phyloP scores from a whole-genome alignment of 805 yeast species.

The Cyberlindnera mississippiensis region DNA sequence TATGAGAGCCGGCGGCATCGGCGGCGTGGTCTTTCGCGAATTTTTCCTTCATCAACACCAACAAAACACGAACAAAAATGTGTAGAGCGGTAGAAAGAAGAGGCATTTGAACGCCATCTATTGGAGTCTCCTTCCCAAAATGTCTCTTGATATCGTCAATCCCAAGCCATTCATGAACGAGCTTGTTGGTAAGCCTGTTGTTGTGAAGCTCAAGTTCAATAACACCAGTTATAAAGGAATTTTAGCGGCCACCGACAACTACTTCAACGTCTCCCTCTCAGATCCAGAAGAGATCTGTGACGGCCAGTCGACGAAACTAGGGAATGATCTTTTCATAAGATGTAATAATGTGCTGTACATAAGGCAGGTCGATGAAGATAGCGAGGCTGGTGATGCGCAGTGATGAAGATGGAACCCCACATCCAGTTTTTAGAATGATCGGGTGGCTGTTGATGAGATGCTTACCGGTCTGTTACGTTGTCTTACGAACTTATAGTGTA shows the following conservation, averaged over 20 bases:
- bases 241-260: conserved; percentile 78
- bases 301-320: conserved; percentile 44
- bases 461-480: no score
- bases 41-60: no score
- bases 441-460: not conserved
- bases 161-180: conserved; percentile 89
- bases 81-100: no score
- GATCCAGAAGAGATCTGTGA: conserved; percentile 52
- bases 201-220: conserved; percentile 87
- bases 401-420: conserved; percentile 1
- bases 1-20: no score
- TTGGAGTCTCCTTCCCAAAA: not conserved
- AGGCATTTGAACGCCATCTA: no score
- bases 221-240: conserved; percentile 81
- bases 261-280: conserved; percentile 82
- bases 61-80: no score
- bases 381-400: not conserved
- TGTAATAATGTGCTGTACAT: conserved; percentile 80
- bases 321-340: conserved; percentile 81
- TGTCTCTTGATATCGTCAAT: conserved; percentile 54
- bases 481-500: not conserved
- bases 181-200: conserved; percentile 63
- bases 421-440: no score
- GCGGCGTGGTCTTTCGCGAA: no score
- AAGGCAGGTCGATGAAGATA: conserved; percentile 19